Evolutionary conservation across 1,139 yeast genomes (phyloP).

Genomic region (Suhomyces ambrosiae): DNA sequence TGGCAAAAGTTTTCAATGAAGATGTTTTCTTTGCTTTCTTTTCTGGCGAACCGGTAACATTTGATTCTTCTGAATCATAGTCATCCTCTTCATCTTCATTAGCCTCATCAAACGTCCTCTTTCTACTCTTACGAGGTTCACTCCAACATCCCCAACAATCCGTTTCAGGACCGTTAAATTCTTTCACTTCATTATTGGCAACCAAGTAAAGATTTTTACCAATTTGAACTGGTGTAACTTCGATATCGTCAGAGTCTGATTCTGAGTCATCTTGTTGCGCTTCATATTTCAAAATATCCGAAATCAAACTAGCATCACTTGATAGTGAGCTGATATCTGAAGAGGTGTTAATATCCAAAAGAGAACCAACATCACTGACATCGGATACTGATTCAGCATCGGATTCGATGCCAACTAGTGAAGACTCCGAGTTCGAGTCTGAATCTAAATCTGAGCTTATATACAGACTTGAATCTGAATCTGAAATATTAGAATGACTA

Average conservation of each 20-base stretch:
- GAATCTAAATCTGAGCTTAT: slow-evolving; percentile 6
- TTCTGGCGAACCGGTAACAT: slow-evolving; percentile 6
- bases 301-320: slow-evolving; percentile 8
- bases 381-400: slow-evolving; percentile 6
- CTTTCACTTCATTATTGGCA: not conserved
- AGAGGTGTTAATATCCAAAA: slow-evolving; percentile 3
- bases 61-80: slow-evolving; percentile 3
- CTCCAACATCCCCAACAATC: slow-evolving; percentile 6
- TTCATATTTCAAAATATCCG: slow-evolving; percentile 6
- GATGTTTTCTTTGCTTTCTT: slow-evolving; percentile 12
- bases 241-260: slow-evolving; percentile 4
- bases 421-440: slow-evolving; percentile 4
- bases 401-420: not conserved
- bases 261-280: slow-evolving; percentile 1
- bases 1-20: slow-evolving; percentile 24
- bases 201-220: slow-evolving; percentile 4
- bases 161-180: not conserved
- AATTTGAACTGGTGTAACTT: slow-evolving; percentile 3
- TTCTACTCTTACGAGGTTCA: slow-evolving; percentile 6
- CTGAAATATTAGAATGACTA: slow-evolving; percentile 1
- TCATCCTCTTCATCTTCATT: slow-evolving; percentile 11
- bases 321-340: slow-evolving; percentile 2
- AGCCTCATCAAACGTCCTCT: slow-evolving; percentile 15
- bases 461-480: not conserved
- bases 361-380: not conserved